Base-by-base conservation (phyloP, 768 basidiomycete genomes). In the Suillus cothurnatus region DNA sequence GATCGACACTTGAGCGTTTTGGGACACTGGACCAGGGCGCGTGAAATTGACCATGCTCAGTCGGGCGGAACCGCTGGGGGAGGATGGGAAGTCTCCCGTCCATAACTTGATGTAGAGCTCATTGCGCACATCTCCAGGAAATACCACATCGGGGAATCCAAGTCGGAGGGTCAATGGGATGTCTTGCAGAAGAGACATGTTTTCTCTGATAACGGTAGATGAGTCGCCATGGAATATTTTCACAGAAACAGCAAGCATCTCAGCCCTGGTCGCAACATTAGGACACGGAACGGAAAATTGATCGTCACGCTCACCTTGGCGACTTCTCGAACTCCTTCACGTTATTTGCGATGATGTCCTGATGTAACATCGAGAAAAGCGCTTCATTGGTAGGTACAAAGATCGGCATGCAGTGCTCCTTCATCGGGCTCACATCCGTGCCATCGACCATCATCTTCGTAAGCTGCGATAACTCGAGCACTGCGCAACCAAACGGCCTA, bases 91-190 rank as follows among this genome's bases (percentile, higher is more conserved):
- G 67, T 95, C 92, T 45, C 94, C 97, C 63, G 89, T 91, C 95
- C 95, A 98, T 0, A 99, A 85, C 76, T 97, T 97, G 80, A 98
- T 86, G 76, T 98, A 99, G 15, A 98, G 83, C 68, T 99, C 97
- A 71, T 99, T 98, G 19, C 97, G 88, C n/a, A 87, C 79, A 67
- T 93, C 91, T 8, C 92, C 93, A 4, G 96, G 96, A 73, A 95
- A 95, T 11, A 97, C 95, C 8, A 97, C 95, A 69, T 99, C 97
- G 0, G 97, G 93, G 74, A 99, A 99, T 36, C 95, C 95, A 39
- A 99, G 87, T 4, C 94, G 91, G 15, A 91, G 79, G 2, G 95
- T 95, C 55, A 89, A 85, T 0, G 96, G 92, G 11, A 88, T 85
- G 68, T 91, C 93, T 65, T 91, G 89, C 28, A 98, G 81, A 21